phyloP scores from a whole-genome alignment of 1,284 basidiomycete genomes.

The Erythrobasidium hasegawianum region DNA sequence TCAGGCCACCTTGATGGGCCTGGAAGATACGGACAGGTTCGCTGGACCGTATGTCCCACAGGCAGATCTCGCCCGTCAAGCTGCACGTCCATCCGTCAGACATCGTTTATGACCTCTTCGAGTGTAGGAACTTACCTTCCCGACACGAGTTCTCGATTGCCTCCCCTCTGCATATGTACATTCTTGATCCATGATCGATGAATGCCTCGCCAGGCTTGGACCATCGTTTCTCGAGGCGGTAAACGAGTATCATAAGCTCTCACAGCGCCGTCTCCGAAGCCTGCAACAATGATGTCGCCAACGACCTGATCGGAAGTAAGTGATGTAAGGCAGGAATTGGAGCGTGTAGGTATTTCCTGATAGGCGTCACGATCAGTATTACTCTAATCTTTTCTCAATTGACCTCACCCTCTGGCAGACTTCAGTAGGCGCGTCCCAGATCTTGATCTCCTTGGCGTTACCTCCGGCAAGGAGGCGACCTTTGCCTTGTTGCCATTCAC shows the following conservation, averaged over 20 bases:
- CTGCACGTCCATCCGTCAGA: slow-evolving; percentile 52
- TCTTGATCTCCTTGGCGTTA: slow-evolving; percentile 79
- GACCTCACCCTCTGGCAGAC: slow-evolving; percentile 67
- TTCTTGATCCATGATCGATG: slow-evolving; percentile 91
- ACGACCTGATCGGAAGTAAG: slow-evolving; percentile 75
- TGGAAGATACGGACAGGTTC: slow-evolving; percentile 66
- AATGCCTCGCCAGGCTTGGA: slow-evolving; percentile 66
- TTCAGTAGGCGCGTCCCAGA: slow-evolving; percentile 96
- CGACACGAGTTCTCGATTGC: slow-evolving; percentile 74
- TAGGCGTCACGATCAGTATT: slow-evolving; percentile 36
- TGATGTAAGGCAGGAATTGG: slow-evolving; percentile 82
- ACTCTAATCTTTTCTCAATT: too few relatives aligned
- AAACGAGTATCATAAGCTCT: slow-evolving; percentile 88
- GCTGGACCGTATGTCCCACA: slow-evolving; percentile 83
- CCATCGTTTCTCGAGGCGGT: slow-evolving; percentile 77
- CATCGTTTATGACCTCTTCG: too few relatives aligned
- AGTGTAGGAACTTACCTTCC: slow-evolving; percentile 78
- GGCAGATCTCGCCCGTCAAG: slow-evolving; percentile 79
- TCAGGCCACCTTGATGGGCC: slow-evolving; percentile 67
- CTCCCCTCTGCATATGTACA: slow-evolving; percentile 75
- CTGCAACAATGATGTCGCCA: slow-evolving; percentile 76
- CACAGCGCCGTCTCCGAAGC: slow-evolving; percentile 88
- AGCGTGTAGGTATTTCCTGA: slow-evolving; percentile 81
- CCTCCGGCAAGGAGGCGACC: slow-evolving; percentile 85
- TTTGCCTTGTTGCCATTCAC: slow-evolving; percentile 88